phyloP scores from a whole-genome alignment of 225 moss, liverwort and hornwort species.

The Asterella californica region DNA sequence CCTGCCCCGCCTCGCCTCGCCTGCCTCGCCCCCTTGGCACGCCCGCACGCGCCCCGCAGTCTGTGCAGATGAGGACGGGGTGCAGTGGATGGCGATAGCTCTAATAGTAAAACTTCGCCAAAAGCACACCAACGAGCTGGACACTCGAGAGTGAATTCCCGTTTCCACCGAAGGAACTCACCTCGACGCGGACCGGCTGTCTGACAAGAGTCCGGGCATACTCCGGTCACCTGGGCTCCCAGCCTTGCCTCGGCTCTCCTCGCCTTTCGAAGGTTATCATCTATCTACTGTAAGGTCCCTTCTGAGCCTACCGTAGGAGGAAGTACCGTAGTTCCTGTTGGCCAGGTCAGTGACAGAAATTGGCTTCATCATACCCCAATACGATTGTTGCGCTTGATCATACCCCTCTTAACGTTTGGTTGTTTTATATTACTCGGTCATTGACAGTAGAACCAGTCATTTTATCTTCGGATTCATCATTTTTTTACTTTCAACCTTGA shows the following conservation, averaged over 20 bases:
- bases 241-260: background rate
- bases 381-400: background rate
- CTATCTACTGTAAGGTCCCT: too few relatives aligned
- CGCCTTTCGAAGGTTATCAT: too few relatives aligned
- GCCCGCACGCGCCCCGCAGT: conserved; percentile 10
- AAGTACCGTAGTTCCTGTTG: background rate
- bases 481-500: too few relatives aligned
- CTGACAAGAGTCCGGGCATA: background rate
- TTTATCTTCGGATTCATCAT: too few relatives aligned
- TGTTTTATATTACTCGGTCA: too few relatives aligned
- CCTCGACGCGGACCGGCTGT: background rate
- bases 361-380: background rate
- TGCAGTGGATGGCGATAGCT: background rate
- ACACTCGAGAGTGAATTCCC: background rate
- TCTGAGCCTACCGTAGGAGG: too few relatives aligned
- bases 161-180: background rate
- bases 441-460: too few relatives aligned
- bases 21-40: background rate
- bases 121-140: background rate
- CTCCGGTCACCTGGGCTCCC: background rate
- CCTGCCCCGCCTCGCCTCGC: background rate
- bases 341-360: background rate
- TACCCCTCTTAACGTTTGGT: too few relatives aligned
- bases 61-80: background rate
- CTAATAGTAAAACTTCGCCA: background rate